Evolutionary conservation across 192 early-diverging fungal species (phyloP), one percentile per base, ranked within the genome.

Genomic region (Coemansia sp.): DNA sequence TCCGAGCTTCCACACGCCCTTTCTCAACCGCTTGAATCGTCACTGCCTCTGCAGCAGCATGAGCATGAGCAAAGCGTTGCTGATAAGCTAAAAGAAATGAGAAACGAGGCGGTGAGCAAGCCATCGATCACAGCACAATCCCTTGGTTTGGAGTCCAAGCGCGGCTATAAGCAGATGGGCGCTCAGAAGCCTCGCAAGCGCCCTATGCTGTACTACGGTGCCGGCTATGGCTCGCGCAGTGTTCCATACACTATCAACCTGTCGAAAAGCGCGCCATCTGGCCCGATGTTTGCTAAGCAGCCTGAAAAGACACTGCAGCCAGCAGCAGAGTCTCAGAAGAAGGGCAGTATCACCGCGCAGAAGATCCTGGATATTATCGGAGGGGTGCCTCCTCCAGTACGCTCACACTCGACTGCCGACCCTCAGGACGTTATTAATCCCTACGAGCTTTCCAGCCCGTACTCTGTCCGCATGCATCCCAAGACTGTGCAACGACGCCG

Each of bases 311-410:
- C 52, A 32, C 33, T 12, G n/a, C 34, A 8, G 32, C 17, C 55
- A 34, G 6, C 32, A 7, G 35, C 55, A 2, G 55, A 57, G 55
- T 28, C 32, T 33, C 55, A 57, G 33, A 57, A 64, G 60, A 71
- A 60, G 54, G 68, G 75, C 68, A 83, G 75, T 61, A 78, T 70
- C 45, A 83, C 80, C 0, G 80, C 80, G 5, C 74, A 72, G 38
- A 77, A 67, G 53, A 78, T 83, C 43, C 63, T 83, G 37, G 75
- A 77, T 33, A 83, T 83, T 36, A 83, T 83, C 6, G 64, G 75
- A 56, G 80, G 78, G 32, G 69, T 72, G 14, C 72, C 61, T 20
- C 61, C 80, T 5, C 80, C 80, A 0, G 62, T 66, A 9, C 72
- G 80, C 18, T 66, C 75, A 34, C 75, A 74, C 35, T 55, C 56